A percentile compares a stretch with the other conserved stretches of the same genome.
phyloP scores from a whole-genome alignment of 768 basidiomycete genomes.

The Lanmaoa pseudosensibilis region DNA sequence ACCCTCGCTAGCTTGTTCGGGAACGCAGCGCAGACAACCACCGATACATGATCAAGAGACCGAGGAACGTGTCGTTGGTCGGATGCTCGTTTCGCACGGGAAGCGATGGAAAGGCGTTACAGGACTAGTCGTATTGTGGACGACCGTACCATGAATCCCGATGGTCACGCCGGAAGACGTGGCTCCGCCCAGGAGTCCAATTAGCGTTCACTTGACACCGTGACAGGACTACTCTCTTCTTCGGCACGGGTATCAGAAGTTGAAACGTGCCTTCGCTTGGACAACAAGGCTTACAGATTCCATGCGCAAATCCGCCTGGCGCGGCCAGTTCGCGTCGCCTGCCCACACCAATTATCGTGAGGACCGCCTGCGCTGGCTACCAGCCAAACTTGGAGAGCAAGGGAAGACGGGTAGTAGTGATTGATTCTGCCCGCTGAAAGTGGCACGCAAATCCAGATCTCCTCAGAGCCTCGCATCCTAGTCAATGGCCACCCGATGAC shows the following conservation, averaged over 20 bases:
- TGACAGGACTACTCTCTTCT: background rate
- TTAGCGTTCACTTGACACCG: background rate
- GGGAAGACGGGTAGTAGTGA: background rate
- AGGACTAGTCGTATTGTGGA: background rate
- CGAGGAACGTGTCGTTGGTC: background rate
- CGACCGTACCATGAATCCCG: background rate
- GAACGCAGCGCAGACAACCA: background rate
- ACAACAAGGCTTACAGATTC: background rate
- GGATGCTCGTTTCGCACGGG: constrained; percentile 2
- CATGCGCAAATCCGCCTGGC: background rate
- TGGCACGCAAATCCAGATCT: background rate
- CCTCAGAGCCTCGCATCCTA: too few species aligned
- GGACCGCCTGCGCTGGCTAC: background rate
- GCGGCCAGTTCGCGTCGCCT: background rate
- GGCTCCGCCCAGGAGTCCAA: background rate
- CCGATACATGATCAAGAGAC: background rate
- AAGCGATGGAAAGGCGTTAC: background rate
- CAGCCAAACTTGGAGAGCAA: background rate
- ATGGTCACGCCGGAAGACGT: background rate
- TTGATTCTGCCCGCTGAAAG: background rate
- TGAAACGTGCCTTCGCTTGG: constrained; percentile 9
- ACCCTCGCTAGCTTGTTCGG: background rate
- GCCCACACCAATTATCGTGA: background rate
- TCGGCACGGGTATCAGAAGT: background rate
- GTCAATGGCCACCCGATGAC: too few species aligned